Conservation (phyloP, 2,329 filamentous ascomycete genomes). For the Pseudocercospora pini-densiflorae region DNA sequence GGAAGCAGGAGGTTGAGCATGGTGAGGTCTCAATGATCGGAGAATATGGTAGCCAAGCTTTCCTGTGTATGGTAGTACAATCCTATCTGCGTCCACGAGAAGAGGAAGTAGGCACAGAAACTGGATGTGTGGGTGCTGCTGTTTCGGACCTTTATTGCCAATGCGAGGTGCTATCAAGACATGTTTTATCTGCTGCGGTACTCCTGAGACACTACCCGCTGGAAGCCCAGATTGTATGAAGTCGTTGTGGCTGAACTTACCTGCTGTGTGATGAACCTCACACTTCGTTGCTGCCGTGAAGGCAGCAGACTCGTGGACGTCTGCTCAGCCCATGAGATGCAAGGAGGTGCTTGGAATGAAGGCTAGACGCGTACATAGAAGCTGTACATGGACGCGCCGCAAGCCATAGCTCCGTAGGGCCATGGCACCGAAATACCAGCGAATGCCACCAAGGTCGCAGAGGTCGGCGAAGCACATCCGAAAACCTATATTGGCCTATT, state of each 20-base stretch:
- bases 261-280: background rate
- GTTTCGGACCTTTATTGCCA: background rate
- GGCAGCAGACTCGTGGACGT: background rate
- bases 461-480: too few relatives aligned
- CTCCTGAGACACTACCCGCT: background rate
- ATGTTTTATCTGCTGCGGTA: background rate
- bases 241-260: background rate
- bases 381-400: background rate
- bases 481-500: too few relatives aligned
- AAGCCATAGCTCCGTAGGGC: background rate
- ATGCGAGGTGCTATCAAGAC: background rate
- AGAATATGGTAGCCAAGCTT: too few relatives aligned
- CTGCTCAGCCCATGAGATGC: too few relatives aligned
- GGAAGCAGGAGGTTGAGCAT: constrained; percentile 3
- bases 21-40: background rate
- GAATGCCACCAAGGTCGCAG: background rate
- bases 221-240: background rate
- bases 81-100: too few relatives aligned
- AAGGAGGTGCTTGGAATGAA: too few relatives aligned
- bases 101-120: too few relatives aligned
- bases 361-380: background rate
- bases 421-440: background rate
- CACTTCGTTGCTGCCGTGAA: background rate
- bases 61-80: too few relatives aligned
- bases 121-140: too few relatives aligned